A percentile compares a stretch with the other conserved stretches of the same genome.
These are phyloP conservation scores for Colletotrichum echinochloae DNA, from an alignment of 2,329 filamentous ascomycete species.

Conservation along the genomic window DNA sequence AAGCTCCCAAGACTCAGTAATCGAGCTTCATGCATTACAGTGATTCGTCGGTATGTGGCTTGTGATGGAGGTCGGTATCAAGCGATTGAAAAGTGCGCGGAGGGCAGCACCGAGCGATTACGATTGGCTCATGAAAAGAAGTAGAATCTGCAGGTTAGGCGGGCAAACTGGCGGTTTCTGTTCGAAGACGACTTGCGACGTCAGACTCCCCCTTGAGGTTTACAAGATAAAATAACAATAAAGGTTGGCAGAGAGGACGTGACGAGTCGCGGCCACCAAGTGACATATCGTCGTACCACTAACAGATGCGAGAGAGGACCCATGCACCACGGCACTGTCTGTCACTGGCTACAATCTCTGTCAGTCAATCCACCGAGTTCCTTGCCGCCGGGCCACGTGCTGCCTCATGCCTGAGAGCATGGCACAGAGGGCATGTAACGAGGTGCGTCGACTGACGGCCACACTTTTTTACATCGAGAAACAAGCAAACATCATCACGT, in stretches of 20 bases:
- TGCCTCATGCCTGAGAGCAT: background rate
- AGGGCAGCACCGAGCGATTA: background rate
- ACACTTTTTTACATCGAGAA: background rate
- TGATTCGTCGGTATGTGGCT: constrained; percentile 2
- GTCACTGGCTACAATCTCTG: background rate
- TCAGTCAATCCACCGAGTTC: constrained; percentile 13
- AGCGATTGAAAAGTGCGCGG: constrained; percentile 3
- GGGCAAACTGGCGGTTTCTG: background rate
- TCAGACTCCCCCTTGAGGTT: background rate
- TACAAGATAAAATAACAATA: no score
- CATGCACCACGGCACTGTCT: constrained; percentile 10
- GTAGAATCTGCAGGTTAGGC: no score
- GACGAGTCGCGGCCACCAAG: background rate
- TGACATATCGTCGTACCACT: background rate
- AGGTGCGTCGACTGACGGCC: constrained; percentile 24
- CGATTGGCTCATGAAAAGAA: background rate
- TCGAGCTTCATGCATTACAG: background rate
- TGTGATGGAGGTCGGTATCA: constrained; percentile 19
- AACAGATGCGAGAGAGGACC: background rate
- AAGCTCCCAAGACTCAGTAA: background rate
- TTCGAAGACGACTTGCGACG: background rate
- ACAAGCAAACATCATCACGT: constrained; percentile 22
- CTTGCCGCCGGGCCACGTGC: constrained; percentile 2
- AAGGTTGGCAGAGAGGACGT: background rate
- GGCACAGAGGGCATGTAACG: constrained; percentile 11